Conservation (phyloP, 2,329 filamentous ascomycete species). For the Lachnellula occidentalis region DNA sequence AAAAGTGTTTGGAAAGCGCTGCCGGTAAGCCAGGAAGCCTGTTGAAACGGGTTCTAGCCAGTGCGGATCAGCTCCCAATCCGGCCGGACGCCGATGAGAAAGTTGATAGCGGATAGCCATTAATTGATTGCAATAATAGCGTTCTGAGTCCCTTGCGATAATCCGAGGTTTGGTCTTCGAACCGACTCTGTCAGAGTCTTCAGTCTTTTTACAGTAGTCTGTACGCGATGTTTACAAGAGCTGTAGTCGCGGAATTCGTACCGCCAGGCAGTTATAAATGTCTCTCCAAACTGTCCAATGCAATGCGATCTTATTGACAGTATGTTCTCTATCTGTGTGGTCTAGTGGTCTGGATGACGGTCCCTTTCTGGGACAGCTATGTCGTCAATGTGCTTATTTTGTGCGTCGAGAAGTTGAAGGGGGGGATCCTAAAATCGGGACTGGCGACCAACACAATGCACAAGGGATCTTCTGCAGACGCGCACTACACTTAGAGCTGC, state of each 20-base stretch:
- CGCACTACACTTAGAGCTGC: slow-evolving; percentile 5
- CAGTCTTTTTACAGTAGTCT: background rate
- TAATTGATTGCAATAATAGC: background rate
- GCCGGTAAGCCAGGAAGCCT: slow-evolving; percentile 8
- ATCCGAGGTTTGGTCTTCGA: background rate
- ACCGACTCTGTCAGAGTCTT: no score
- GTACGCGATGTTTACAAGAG: background rate
- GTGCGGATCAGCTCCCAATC: slow-evolving; percentile 14
- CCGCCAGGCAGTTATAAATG: slow-evolving; percentile 1
- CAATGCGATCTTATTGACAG: slow-evolving; percentile 5
- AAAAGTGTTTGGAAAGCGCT: background rate
- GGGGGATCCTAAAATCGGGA: background rate
- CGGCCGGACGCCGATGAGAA: slow-evolving; percentile 8
- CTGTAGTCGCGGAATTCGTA: background rate
- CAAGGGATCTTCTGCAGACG: slow-evolving; percentile 2
- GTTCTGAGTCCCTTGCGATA: background rate
- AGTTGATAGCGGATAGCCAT: slow-evolving; percentile 3
- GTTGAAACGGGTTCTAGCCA: slow-evolving; percentile 12
- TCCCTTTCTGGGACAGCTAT: background rate
- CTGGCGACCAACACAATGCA: slow-evolving; percentile 2
- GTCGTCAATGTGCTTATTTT: background rate
- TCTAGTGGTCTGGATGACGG: background rate
- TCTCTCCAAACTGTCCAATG: slow-evolving; percentile 3
- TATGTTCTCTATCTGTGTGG: background rate
- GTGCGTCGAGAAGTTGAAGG: background rate